Evolutionary conservation across 208 protist species (phyloP).

Genomic region (Naegleria lovaniensis): DNA sequence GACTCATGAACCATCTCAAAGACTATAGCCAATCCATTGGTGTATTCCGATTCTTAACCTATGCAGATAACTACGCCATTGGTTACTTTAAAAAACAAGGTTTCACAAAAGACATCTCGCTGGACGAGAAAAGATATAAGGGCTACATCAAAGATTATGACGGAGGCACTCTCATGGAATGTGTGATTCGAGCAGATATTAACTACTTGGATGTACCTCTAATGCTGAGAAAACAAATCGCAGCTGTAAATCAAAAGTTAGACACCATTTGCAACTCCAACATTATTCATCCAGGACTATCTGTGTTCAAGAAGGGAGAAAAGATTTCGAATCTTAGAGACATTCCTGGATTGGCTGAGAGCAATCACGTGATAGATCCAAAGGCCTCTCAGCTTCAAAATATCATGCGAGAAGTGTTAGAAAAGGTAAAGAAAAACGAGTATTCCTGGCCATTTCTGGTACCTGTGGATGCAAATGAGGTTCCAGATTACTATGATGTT

Average conservation of each 20-base stretch:
- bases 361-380: neutral
- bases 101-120: constrained; percentile 34
- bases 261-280: constrained; percentile 2
- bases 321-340: neutral
- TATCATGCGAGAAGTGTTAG: neutral
- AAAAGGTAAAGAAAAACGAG: neutral
- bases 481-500: constrained; percentile 28
- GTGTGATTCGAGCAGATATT: constrained; percentile 28
- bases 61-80: constrained; percentile 43
- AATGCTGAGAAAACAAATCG: constrained; percentile 21
- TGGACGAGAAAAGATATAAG: constrained; percentile 29
- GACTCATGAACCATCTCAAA: constrained; percentile 43
- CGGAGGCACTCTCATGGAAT: constrained; percentile 43
- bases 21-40: constrained; percentile 17
- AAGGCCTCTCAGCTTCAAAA: neutral
- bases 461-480: constrained; percentile 29
- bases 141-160: constrained; percentile 49
- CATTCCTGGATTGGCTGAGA: neutral
- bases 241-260: neutral
- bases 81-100: constrained; percentile 45
- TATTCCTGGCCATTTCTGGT: constrained; percentile 26
- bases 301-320: neutral
- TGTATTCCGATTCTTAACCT: constrained; percentile 37
- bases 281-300: neutral
- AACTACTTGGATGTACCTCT: constrained; percentile 35